Percentiles rank a stretch among this genome's conserved stretches.
Conservation (phyloP, 257 asterid species). For the Paulownia fortunei region DNA sequence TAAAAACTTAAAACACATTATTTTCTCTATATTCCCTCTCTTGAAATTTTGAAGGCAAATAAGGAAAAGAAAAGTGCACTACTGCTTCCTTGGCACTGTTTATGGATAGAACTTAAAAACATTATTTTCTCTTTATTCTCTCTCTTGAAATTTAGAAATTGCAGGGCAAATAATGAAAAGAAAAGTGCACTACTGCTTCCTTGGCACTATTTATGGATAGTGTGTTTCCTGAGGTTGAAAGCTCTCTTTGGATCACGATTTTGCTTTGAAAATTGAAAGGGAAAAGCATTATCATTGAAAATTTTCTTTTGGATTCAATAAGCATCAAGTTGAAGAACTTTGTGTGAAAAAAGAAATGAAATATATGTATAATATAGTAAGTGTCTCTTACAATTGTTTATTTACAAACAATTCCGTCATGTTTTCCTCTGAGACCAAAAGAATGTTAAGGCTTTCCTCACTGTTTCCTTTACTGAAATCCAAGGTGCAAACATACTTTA, state of each 20-base stretch:
- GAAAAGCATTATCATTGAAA: background rate
- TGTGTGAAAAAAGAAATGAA: background rate
- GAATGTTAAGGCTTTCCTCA: background rate
- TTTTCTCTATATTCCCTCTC: background rate
- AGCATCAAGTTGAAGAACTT: conserved; percentile 12
- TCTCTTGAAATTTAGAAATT: conserved; percentile 6
- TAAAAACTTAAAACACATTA: background rate
- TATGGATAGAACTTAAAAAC: background rate
- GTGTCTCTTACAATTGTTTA: background rate
- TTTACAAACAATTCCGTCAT: background rate
- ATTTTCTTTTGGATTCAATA: background rate
- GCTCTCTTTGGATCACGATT: background rate
- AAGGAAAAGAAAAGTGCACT: background rate
- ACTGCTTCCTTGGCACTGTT: conserved; percentile 12
- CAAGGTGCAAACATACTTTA: background rate
- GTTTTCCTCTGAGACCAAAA: background rate
- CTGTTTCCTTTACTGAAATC: background rate
- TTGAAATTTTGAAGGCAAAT: conserved; percentile 14
- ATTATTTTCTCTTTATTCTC: background rate
- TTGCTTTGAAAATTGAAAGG: background rate
- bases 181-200: background rate
- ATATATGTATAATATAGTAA: background rate
- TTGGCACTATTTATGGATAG: background rate
- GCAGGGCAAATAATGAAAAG: background rate
- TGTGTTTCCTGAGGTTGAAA: background rate